phyloP scores from a whole-genome alignment of 805 yeast genomes.

The Yarrowia divulgata region DNA sequence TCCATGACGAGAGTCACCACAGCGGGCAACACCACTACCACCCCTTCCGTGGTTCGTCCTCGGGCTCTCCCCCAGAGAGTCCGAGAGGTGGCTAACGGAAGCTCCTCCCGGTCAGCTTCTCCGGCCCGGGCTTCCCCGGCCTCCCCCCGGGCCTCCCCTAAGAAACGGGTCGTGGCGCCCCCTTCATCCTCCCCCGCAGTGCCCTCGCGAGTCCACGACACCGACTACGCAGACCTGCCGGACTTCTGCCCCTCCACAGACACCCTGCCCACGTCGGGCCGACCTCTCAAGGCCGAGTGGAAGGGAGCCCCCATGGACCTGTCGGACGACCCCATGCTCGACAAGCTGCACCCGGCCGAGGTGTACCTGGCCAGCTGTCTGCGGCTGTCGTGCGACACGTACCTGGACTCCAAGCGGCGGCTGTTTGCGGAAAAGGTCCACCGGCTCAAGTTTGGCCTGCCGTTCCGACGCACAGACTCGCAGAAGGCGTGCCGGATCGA shows the following conservation, averaged over 20 bases:
- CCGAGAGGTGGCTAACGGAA: slow-evolving; percentile 34
- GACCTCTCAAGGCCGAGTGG: slow-evolving; percentile 91
- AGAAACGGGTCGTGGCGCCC: slow-evolving; percentile 40
- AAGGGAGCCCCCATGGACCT: slow-evolving; percentile 97
- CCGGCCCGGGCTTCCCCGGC: slow-evolving; percentile 25
- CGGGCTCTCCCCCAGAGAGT: slow-evolving; percentile 32
- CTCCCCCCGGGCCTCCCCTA: slow-evolving; percentile 28
- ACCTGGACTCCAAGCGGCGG: slow-evolving; percentile 78
- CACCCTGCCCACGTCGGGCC: slow-evolving; percentile 65
- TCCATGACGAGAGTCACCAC: slow-evolving; percentile 13
- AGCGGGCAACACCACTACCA: too few relatives aligned
- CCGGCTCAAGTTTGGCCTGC: slow-evolving; percentile 69
- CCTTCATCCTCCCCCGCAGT: slow-evolving; percentile 55
- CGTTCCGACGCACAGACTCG: slow-evolving; percentile 95
- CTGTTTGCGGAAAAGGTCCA: slow-evolving; percentile 88
- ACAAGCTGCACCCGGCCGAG: slow-evolving; percentile 90
- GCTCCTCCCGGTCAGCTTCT: slow-evolving; percentile 12
- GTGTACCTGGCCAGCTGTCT: slow-evolving; percentile 83
- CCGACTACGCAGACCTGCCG: slow-evolving; percentile 57
- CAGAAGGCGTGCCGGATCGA: slow-evolving; percentile 98
- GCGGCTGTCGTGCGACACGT: slow-evolving; percentile 85
- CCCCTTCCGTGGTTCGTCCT: slow-evolving; percentile 4
- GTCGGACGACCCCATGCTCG: slow-evolving; percentile 72
- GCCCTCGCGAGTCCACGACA: slow-evolving; percentile 53
- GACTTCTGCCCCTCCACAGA: slow-evolving; percentile 80